Evolutionary conservation across 768 basidiomycete genomes (phyloP).

Genomic region (Tricholoma sp.): DNA sequence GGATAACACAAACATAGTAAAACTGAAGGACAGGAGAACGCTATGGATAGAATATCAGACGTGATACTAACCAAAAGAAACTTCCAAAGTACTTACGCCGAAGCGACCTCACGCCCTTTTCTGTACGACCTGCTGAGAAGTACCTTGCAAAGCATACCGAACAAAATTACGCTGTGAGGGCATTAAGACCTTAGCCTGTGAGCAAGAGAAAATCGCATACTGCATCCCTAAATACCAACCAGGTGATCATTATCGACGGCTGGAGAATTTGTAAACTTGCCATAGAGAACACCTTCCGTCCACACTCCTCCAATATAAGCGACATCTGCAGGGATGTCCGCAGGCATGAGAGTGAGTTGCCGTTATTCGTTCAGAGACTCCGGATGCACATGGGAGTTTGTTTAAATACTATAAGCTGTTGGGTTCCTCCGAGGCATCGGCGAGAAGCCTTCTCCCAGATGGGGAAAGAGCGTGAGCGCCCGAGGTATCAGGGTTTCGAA

Average conservation of each 20-base stretch:
- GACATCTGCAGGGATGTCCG: conserved; percentile 24
- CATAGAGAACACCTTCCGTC: conserved; percentile 24
- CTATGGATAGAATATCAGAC: conserved; percentile 1
- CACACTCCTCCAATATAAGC: conserved; percentile 27
- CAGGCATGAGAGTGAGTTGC: conserved; percentile 12
- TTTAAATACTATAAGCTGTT: no score
- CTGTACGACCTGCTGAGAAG: conserved; percentile 13
- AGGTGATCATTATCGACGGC: not conserved
- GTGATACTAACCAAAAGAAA: not conserved
- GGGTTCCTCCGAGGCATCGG: no score
- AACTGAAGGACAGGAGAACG: conserved; percentile 16
- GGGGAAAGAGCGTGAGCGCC: no score
- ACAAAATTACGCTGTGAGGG: conserved; percentile 17
- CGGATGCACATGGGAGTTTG: not conserved
- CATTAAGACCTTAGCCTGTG: not conserved
- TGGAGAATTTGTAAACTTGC: conserved; percentile 6
- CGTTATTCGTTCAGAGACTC: not conserved
- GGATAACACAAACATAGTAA: conserved; percentile 22
- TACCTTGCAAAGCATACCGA: conserved; percentile 19
- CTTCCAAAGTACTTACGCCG: conserved; percentile 7
- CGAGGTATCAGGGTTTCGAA: no score
- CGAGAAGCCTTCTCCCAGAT: no score
- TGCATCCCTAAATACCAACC: conserved; percentile 17
- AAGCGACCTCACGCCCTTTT: conserved; percentile 16
- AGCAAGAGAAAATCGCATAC: conserved; percentile 7